These are phyloP conservation scores for Alternaria sp. DNA, from an alignment of 2,329 filamentous ascomycete genomes.

Conservation along the genomic window DNA sequence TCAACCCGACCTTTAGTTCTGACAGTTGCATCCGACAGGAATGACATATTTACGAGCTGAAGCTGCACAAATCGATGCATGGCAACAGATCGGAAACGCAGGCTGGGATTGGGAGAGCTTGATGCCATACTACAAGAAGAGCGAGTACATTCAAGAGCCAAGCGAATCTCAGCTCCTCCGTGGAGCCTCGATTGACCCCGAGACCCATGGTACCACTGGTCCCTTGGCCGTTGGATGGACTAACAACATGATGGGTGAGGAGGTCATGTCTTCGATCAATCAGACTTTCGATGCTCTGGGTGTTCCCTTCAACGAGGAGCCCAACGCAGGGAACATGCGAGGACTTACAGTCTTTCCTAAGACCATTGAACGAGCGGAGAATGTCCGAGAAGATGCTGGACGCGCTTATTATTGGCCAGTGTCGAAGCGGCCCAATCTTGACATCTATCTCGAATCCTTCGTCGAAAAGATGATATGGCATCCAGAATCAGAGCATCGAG, in stretches of 20 bases:
- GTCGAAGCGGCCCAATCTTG: constrained; percentile 3
- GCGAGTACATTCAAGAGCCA: neutral
- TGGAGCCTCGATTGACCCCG: rapidly evolving
- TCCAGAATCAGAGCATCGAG: neutral
- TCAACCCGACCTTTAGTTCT: neutral
- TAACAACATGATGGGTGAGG: neutral
- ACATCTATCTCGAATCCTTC: constrained; percentile 4
- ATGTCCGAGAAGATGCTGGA: neutral
- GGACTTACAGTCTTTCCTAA: too few species aligned
- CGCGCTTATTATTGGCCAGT: constrained; percentile 2
- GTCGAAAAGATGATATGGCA: constrained; percentile 4
- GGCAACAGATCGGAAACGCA: constrained; percentile 2
- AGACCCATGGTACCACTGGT: too few species aligned
- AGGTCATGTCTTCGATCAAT: neutral
- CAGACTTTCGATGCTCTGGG: neutral
- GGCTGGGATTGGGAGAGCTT: constrained; percentile 5
- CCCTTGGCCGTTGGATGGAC: neutral
- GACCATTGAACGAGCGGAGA: too few species aligned
- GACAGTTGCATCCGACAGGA: neutral
- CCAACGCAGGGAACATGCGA: too few species aligned
- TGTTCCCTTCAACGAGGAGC: neutral
- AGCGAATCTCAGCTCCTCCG: neutral
- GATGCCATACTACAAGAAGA: constrained; percentile 4
- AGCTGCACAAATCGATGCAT: neutral
- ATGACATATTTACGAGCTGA: constrained; percentile 6